Evolutionary conservation across 2,329 filamentous ascomycete genomes (phyloP), one percentile per base, ranked within the genome.

Genomic region (Ilyonectria destructans): DNA sequence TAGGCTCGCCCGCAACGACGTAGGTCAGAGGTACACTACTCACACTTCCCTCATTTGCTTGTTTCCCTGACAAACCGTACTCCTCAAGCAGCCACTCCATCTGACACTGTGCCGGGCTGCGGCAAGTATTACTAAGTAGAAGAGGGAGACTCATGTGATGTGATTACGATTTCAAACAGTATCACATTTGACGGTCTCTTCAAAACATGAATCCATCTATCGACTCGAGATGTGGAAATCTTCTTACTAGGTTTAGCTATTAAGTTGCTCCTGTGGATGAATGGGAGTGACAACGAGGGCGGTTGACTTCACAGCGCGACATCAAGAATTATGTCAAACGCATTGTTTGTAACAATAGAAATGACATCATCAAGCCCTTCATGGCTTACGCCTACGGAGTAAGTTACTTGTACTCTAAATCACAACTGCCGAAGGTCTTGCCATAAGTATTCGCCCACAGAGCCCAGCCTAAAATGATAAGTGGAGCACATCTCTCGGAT

Each of bases 91-190:
- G 46, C 46, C 9, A 49, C n/a, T 23, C 46, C 21, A 17, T 23
- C 46, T 13, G 7, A 21, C 46, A 29, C 46, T 9, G 6, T 49
- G 46, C 17, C n/a, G 5, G 21, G 21, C 19, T 49, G 46, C 46
- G 46, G 46, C 6, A 49, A 49, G 12, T 49, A 49, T 49, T 49
- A 49, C 19, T 17, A 49, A 26, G 46, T 49, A 13, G 46, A 21
- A 13, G 46, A 49, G 46, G 19, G 21, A 49, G 46, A 49, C 46
- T 29, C 21, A 17, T 49, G 3, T 12, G 46, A 23, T 15, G n/a
- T 49, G 1, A 49, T 49, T 49, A n/a, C 2, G 6, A 9, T 49
- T 21, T n/a, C 46, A 49, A 3, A 29, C 19, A 13, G 21, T 10
- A 10, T 49, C n/a, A 49, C 21, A 6, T 49, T 49, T 23, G 46